Evolutionary conservation across 129 eudicot genomes (phyloP).

Genomic region (Chrysanthemum lavandulifolium): DNA sequence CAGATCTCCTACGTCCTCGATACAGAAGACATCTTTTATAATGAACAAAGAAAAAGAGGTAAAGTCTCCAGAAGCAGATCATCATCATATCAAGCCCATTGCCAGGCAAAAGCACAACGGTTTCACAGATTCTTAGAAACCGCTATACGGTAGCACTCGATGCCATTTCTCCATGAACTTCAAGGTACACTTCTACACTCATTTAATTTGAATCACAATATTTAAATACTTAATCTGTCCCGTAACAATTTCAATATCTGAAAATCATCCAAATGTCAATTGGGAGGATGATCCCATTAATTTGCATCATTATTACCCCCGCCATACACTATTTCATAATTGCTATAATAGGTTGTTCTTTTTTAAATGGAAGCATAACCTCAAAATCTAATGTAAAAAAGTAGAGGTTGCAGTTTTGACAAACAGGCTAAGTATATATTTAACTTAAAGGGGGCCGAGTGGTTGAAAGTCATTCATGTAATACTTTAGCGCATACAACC

Average conservation of each 20-base stretch:
- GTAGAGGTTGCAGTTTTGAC: too few relatives aligned
- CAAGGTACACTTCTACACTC: slow-evolving; percentile 13
- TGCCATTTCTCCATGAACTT: slow-evolving; percentile 26
- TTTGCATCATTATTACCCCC: too few relatives aligned
- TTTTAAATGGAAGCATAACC: too few relatives aligned
- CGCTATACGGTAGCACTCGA: slow-evolving; percentile 19
- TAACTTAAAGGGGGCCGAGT: too few relatives aligned
- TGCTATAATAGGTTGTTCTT: too few relatives aligned
- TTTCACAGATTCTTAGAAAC: slow-evolving; percentile 63
- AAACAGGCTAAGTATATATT: too few relatives aligned
- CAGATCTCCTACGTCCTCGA: slow-evolving; percentile 98
- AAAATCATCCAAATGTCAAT: background rate
- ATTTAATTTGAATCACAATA: background rate
- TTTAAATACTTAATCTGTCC: background rate
- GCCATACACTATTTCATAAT: too few relatives aligned
- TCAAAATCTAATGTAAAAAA: too few relatives aligned
- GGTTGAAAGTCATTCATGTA: too few relatives aligned
- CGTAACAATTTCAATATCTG: background rate
- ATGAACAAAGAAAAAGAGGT: slow-evolving; percentile 45
- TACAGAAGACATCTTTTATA: slow-evolving; percentile 79
- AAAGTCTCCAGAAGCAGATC: slow-evolving; percentile 12
- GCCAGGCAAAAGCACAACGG: slow-evolving; percentile 48
- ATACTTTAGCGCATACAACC: too few relatives aligned
- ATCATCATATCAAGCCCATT: slow-evolving; percentile 12
- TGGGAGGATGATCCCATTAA: too few relatives aligned